phyloP scores from a whole-genome alignment of 2,329 filamentous ascomycete species.

The Biscogniauxia sp. region DNA sequence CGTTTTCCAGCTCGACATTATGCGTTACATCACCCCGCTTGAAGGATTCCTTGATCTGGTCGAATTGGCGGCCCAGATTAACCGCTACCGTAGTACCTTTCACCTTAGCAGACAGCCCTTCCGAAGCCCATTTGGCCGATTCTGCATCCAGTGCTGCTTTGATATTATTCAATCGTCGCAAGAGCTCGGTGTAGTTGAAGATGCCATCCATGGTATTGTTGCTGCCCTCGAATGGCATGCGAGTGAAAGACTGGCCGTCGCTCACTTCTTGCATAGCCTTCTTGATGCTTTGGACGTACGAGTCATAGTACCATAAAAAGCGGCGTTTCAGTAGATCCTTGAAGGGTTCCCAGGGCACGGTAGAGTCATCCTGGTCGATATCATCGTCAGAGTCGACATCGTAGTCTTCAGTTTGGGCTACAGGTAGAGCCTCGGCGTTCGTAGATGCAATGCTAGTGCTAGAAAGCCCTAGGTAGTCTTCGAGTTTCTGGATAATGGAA shows the following conservation, averaged over 20 bases:
- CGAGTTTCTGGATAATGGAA: conserved; percentile 80
- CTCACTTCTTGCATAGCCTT: conserved; percentile 62
- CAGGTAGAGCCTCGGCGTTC: conserved; percentile 34
- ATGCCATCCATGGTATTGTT: conserved; percentile 82
- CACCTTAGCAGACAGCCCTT: conserved; percentile 61
- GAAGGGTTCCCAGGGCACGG: conserved; percentile 75
- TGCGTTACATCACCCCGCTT: conserved; percentile 70
- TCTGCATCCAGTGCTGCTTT: conserved; percentile 71
- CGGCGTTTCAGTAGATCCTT: conserved; percentile 85
- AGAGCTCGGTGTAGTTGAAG: conserved; percentile 77
- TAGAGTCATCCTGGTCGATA: conserved; percentile 46
- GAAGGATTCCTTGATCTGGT: conserved; percentile 75
- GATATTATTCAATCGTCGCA: conserved; percentile 65
- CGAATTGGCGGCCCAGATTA: conserved; percentile 79
- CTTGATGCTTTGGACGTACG: conserved; percentile 71
- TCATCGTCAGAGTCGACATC: conserved; percentile 33
- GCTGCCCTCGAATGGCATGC: conserved; percentile 81
- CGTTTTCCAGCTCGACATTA: conserved; percentile 71
- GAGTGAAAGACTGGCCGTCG: conserved; percentile 63
- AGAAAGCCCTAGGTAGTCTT: conserved; percentile 70
- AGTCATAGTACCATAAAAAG: conserved; percentile 94
- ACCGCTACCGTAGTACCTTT: conserved; percentile 74
- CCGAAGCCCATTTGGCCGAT: conserved; percentile 64
- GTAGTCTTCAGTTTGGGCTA: conserved; percentile 32
- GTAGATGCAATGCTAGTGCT: conserved; percentile 44